Percentiles rank a stretch among this genome's conserved stretches.
Evolutionary conservation across 139 green algal species (phyloP).

Genomic region (Chlamydomonas schloesseri): DNA sequence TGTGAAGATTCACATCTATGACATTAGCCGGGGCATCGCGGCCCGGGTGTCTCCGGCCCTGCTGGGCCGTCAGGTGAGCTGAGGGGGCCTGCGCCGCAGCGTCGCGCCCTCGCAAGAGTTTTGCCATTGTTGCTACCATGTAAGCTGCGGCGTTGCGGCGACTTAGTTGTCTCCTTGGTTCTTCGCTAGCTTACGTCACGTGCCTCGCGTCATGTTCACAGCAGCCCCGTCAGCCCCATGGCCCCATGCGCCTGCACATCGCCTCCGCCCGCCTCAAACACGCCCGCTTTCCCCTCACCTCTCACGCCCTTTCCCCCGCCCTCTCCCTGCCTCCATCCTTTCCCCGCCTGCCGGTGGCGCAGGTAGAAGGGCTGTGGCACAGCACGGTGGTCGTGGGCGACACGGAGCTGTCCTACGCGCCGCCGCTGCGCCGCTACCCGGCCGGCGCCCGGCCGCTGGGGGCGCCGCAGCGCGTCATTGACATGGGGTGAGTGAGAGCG

Average conservation of each 20-base stretch:
- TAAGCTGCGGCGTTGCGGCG: too few species aligned
- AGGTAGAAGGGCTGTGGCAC: constrained; percentile 36
- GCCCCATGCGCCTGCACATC: too few species aligned
- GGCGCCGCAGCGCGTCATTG: neutral
- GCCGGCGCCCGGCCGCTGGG: neutral
- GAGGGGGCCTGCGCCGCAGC: neutral
- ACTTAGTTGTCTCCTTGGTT: too few species aligned
- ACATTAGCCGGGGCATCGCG: constrained; percentile 17
- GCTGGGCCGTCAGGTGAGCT: constrained; percentile 7
- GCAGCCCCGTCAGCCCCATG: too few species aligned
- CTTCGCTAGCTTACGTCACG: too few species aligned
- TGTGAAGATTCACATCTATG: constrained; percentile 21
- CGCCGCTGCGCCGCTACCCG: constrained; percentile 10
- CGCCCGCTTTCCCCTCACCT: neutral
- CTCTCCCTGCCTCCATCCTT: neutral
- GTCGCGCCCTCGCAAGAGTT: neutral
- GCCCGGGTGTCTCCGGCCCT: constrained; percentile 3
- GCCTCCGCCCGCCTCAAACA: too few species aligned
- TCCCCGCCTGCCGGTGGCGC: too few species aligned
- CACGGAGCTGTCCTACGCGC: constrained; percentile 11
- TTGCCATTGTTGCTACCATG: too few species aligned
- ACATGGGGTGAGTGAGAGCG: constrained; percentile 10
- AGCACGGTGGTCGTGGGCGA: constrained; percentile 15
- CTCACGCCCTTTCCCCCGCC: neutral
- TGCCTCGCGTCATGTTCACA: too few species aligned